These are phyloP conservation scores for Veloboletus limbatus DNA, from an alignment of 1,284 basidiomycete species.

Conservation along the genomic window DNA sequence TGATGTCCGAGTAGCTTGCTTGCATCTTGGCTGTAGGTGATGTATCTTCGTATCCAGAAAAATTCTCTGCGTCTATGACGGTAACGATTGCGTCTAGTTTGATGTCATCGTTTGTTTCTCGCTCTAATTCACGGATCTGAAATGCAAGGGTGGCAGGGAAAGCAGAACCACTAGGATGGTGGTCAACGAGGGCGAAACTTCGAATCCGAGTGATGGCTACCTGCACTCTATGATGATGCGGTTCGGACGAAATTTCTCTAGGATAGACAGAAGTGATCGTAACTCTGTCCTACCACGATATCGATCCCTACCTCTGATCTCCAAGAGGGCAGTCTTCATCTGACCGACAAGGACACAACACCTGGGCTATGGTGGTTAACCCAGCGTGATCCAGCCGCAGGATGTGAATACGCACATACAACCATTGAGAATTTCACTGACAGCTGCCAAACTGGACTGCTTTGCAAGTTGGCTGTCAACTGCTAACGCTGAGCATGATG, in stretches of 20 bases:
- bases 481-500: constrained; percentile 28
- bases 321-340: constrained; percentile 84
- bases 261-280: constrained; percentile 1
- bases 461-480: constrained; percentile 87
- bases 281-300: background rate
- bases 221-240: constrained; percentile 92
- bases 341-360: constrained; percentile 91
- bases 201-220: constrained; percentile 43
- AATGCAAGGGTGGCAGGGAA: constrained; percentile 90
- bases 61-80: constrained; percentile 88
- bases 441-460: constrained; percentile 78
- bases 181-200: constrained; percentile 5
- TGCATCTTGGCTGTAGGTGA: constrained; percentile 89
- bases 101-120: constrained; percentile 69
- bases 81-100: constrained; percentile 87
- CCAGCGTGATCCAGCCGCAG: background rate
- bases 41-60: constrained; percentile 85
- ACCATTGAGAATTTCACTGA: constrained; percentile 89
- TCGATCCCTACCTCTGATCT: constrained; percentile 67
- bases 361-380: constrained; percentile 40
- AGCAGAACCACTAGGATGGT: constrained; percentile 65
- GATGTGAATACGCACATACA: constrained; percentile 63
- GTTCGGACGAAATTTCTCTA: constrained; percentile 80
- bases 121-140: constrained; percentile 85
- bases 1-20: constrained; percentile 88